Evolutionary conservation across 345 rosid species (phyloP), one percentile per base, ranked within the genome.

Genomic region (rapeseed (Brassica napus)): DNA sequence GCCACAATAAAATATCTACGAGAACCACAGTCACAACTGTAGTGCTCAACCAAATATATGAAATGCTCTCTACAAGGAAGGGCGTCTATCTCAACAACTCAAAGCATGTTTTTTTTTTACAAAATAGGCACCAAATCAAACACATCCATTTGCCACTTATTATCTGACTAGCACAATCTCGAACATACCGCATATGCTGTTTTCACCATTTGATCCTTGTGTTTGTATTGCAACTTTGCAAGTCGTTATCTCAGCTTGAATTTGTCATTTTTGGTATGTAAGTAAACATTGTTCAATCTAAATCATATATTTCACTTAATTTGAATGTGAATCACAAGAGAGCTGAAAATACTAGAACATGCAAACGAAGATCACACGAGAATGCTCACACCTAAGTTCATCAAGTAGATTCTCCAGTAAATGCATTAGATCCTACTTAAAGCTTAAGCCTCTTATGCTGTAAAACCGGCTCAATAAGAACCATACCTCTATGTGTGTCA

Each of bases 21-120:
- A 34, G 37, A 34, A 34, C 6, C 37, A 34, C 37, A 34, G 37
- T 34, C 7, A 34, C 37, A 6, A 34, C 6, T 34, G 37, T 34
- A 34, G 8, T 6, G 37, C 37, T 34, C 37, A 1, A 34, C 37
- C 37, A 34, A 34, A 1, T 4, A 34, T 34, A 35, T 6, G 39
- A 35, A 35, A 35, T 35, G 39, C 39, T 35, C 39, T 35, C 39
- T 35, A 35, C 9, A 30, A 92, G 97, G 97, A 21, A 21, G 1
- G 32, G 5, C 32, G 32, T 30, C 5, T 30, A 30, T 30, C 32
- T 30, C 32, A 30, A 30, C 32, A 30, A 30, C 32, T 30, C 23
- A 21, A 21, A 21, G 23, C 23, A 21, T 21, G 23, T 1, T 21
- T 21, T 21, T 21, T 30, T 30, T 30, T 30, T 30, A 30, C 44